A percentile compares a stretch with the other conserved stretches of the same genome.
Conservation (phyloP, 106 monocot species). For the Dioscorea alata region DNA sequence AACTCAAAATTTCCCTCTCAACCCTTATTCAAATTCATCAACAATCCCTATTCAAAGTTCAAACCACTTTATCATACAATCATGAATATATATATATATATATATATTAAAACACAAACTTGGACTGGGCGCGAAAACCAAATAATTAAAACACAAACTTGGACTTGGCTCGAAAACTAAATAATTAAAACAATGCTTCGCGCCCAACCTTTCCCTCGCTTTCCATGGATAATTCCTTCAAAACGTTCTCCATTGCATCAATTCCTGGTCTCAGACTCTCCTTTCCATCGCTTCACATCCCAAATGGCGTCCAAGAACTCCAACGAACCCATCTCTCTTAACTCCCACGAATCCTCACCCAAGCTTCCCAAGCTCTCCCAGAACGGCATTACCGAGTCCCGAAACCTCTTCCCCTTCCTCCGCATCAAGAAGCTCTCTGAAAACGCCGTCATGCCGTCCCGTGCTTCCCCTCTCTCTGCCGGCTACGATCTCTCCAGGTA, state of each 20-base stretch:
- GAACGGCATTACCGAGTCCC: neutral
- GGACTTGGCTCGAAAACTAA: too few relatives aligned
- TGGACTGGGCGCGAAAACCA: too few relatives aligned
- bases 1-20: neutral
- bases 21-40: too few relatives aligned
- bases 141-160: too few relatives aligned
- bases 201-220: neutral
- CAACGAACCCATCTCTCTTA: neutral
- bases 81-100: too few relatives aligned
- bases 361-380: slow-evolving; percentile 37
- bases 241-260: too few relatives aligned
- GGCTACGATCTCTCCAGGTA: slow-evolving; percentile 86
- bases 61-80: too few relatives aligned
- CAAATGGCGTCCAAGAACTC: slow-evolving; percentile 2
- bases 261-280: neutral
- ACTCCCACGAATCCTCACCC: slow-evolving; percentile 19
- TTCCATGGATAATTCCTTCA: neutral
- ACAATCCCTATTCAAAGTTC: neutral
- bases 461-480: slow-evolving; percentile 57
- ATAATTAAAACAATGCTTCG: neutral
- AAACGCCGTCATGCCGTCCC: slow-evolving; percentile 55
- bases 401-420: slow-evolving; percentile 21
- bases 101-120: too few relatives aligned
- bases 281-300: neutral
- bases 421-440: slow-evolving; percentile 63